A percentile compares a stretch with the other conserved stretches of the same genome.
Conservation (phyloP, 2,329 filamentous ascomycete species). For the Colletotrichum trifolii region DNA sequence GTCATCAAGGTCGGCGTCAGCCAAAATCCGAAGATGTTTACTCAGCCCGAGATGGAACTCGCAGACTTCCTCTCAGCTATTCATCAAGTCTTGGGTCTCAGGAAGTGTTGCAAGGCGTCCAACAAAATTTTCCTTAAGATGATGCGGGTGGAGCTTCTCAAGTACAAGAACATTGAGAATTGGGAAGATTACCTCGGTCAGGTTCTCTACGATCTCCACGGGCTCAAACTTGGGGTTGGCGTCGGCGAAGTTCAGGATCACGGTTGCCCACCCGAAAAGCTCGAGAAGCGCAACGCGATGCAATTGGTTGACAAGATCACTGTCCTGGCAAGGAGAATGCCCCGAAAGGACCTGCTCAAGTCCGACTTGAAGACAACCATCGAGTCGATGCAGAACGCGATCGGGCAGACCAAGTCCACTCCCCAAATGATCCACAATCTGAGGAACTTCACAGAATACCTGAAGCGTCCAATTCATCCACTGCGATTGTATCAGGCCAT, state of each 20-base stretch:
- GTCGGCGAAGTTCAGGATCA: constrained; percentile 80
- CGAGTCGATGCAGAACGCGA: constrained; percentile 90
- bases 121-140: constrained; percentile 91
- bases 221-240: constrained; percentile 78
- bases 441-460: constrained; percentile 81
- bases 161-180: constrained; percentile 79
- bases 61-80: constrained; percentile 84
- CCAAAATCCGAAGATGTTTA: constrained; percentile 73
- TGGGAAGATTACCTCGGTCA: constrained; percentile 90
- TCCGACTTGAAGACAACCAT: constrained; percentile 91
- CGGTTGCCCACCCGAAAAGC: constrained; percentile 78
- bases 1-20: constrained; percentile 79
- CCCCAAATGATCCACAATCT: constrained; percentile 88
- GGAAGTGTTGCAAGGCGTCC: constrained; percentile 85
- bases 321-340: constrained; percentile 81
- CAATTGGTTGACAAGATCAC: constrained; percentile 87
- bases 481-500: constrained; percentile 83
- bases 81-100: constrained; percentile 85
- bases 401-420: constrained; percentile 82
- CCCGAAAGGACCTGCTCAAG: constrained; percentile 91
- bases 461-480: constrained; percentile 87
- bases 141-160: constrained; percentile 86
- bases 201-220: constrained; percentile 85
- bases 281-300: constrained; percentile 84
- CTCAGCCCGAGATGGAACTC: constrained; percentile 75